Conservation (phyloP, 495 filamentous ascomycete genomes). For the Penicillium lagena region DNA sequence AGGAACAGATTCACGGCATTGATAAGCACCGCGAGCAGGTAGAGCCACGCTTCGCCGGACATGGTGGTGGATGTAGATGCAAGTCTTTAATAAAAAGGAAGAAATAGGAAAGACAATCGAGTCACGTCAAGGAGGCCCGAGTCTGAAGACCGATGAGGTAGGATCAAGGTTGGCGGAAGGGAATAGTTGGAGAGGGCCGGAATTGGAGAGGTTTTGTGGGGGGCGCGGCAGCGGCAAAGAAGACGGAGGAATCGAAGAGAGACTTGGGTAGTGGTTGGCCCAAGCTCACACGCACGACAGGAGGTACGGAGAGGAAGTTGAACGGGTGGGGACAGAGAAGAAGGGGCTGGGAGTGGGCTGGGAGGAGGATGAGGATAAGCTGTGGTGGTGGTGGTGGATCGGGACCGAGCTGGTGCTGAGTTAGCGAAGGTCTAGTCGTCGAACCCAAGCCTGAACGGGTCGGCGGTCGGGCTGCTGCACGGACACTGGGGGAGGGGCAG, state of each 20-base stretch:
- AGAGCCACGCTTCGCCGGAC: slow-evolving; percentile 99
- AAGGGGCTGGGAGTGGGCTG: too few relatives aligned
- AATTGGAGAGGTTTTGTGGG: slow-evolving; percentile 24
- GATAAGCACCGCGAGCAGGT: slow-evolving; percentile 95
- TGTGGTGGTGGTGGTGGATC: not conserved
- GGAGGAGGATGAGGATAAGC: slow-evolving; percentile 5
- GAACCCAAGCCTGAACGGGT: slow-evolving; percentile 17
- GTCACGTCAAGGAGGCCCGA: too few relatives aligned
- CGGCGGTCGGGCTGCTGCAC: slow-evolving; percentile 11
- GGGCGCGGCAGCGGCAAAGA: slow-evolving; percentile 11
- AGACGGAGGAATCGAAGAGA: slow-evolving; percentile 16
- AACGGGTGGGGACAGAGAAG: slow-evolving; percentile 2
- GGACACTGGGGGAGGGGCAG: slow-evolving; percentile 2
- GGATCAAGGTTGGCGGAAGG: not conserved
- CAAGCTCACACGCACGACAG: not conserved
- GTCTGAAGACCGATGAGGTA: not conserved
- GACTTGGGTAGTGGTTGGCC: not conserved
- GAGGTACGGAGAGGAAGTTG: not conserved
- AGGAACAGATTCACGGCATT: slow-evolving; percentile 99
- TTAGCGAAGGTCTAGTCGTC: slow-evolving; percentile 9
- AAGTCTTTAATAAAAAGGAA: slow-evolving; percentile 1
- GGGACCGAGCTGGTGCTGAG: not conserved
- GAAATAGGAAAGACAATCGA: not conserved
- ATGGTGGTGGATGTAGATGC: slow-evolving; percentile 50
- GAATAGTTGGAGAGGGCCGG: slow-evolving; percentile 6